phyloP scores from a whole-genome alignment of 768 basidiomycete species.

The Auricularia auricula-judae region DNA sequence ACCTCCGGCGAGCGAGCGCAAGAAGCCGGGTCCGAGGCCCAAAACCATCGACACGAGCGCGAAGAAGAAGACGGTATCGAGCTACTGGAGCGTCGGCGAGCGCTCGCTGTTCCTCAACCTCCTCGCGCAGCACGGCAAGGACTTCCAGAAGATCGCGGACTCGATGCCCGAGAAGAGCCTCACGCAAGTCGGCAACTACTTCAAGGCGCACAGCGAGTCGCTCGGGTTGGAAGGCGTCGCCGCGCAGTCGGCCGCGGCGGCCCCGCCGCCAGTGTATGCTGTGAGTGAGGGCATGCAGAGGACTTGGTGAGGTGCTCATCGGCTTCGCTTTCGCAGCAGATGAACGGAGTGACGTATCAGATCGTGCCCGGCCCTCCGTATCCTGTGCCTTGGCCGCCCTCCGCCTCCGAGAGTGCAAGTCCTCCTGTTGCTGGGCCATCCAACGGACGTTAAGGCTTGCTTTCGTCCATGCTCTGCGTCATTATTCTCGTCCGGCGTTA shows the following conservation, averaged over 20 bases:
- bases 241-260: background rate
- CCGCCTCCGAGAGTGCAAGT: too few relatives aligned
- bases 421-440: too few relatives aligned
- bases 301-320: too few relatives aligned
- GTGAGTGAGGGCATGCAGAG: too few relatives aligned
- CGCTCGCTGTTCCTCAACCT: slow-evolving; percentile 43
- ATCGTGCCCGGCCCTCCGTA: too few relatives aligned
- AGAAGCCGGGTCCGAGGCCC: slow-evolving; percentile 15
- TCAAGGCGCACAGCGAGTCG: slow-evolving; percentile 17
- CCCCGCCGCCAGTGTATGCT: background rate
- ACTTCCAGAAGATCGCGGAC: slow-evolving; percentile 60
- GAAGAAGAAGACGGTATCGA: slow-evolving; percentile 45
- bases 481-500: too few relatives aligned
- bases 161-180: slow-evolving; percentile 39
- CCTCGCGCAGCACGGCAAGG: slow-evolving; percentile 49
- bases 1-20: slow-evolving; percentile 16
- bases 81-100: slow-evolving; percentile 9
- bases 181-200: slow-evolving; percentile 24
- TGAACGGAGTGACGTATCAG: too few relatives aligned
- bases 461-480: too few relatives aligned
- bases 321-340: too few relatives aligned
- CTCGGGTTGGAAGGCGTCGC: slow-evolving; percentile 13
- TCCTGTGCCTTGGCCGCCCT: too few relatives aligned
- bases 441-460: too few relatives aligned
- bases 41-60: slow-evolving; percentile 42